Conservation (phyloP, 2,329 filamentous ascomycete species). For the Fusarium proliferatum region DNA sequence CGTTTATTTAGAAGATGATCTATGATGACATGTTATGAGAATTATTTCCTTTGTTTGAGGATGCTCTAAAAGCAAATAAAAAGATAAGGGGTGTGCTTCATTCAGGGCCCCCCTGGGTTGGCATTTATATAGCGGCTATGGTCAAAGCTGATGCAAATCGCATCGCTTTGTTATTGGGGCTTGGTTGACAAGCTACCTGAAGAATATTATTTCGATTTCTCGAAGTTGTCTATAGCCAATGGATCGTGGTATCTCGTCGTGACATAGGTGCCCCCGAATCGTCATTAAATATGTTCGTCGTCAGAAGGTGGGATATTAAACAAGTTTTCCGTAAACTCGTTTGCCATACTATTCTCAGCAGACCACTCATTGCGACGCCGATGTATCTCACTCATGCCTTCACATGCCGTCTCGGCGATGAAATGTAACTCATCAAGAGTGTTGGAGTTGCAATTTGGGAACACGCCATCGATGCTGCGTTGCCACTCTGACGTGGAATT, state of each 20-base stretch:
- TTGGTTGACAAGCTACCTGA: slow-evolving; percentile 38
- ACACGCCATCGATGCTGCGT: slow-evolving; percentile 57
- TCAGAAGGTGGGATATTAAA: slow-evolving; percentile 30
- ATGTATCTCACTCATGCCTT: slow-evolving; percentile 58
- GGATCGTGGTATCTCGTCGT: slow-evolving; percentile 6
- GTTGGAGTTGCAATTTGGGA: slow-evolving; percentile 56
- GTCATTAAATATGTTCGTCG: slow-evolving; percentile 22
- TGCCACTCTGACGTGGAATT: slow-evolving; percentile 57
- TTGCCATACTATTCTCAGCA: slow-evolving; percentile 45
- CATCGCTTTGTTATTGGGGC: slow-evolving; percentile 34
- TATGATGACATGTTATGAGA: slow-evolving; percentile 38
- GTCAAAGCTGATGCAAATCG: slow-evolving; percentile 23
- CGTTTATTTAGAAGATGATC: slow-evolving; percentile 23
- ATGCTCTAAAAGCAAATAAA: slow-evolving; percentile 25
- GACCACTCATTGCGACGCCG: slow-evolving; percentile 47
- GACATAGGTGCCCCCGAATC: not conserved
- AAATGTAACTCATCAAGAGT: slow-evolving; percentile 58
- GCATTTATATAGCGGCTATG: slow-evolving; percentile 38
- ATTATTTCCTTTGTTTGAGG: slow-evolving; percentile 23
- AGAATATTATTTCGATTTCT: slow-evolving; percentile 28
- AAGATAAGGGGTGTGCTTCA: slow-evolving; percentile 16
- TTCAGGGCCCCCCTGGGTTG: slow-evolving; percentile 11
- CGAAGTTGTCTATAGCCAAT: slow-evolving; percentile 1
- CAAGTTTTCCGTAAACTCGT: slow-evolving; percentile 49
- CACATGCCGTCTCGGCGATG: slow-evolving; percentile 57